These are phyloP conservation scores for Eucalyptus pauciflora DNA, from an alignment of 345 rosid species.

Conservation along the genomic window DNA sequence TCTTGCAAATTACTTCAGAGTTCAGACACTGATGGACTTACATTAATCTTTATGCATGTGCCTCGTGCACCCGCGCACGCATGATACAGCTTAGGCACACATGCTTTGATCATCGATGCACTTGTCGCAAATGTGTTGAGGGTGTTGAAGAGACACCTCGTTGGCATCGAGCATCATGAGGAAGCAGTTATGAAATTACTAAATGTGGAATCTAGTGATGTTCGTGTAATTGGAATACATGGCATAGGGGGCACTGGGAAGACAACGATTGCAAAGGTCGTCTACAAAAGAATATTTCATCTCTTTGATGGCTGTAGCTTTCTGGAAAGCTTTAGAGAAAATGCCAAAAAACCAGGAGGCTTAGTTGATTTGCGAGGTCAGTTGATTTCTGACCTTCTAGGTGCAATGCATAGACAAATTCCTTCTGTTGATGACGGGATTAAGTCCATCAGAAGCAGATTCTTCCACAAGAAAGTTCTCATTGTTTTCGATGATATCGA, in stretches of 20 bases:
- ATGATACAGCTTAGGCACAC: neutral
- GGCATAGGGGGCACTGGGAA: neutral
- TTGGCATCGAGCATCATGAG: neutral
- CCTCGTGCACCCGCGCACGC: neutral
- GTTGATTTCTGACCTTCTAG: no score
- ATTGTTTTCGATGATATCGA: no score
- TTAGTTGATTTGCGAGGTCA: neutral
- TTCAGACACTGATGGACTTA: neutral
- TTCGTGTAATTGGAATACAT: neutral
- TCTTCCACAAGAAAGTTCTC: no score
- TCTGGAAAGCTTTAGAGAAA: neutral
- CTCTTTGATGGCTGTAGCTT: neutral
- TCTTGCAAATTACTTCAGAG: neutral
- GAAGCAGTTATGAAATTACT: neutral
- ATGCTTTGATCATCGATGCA: fast-evolving
- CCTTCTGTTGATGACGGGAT: no score
- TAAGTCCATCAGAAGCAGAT: fast-evolving
- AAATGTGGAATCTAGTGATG: neutral
- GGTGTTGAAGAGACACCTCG: neutral
- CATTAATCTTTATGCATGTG: neutral
- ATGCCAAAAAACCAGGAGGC: neutral
- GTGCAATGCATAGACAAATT: neutral
- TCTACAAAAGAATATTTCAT: neutral
- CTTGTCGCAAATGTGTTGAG: neutral
- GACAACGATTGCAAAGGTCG: neutral